These are phyloP conservation scores for Ceratocystis diversiconidia DNA, from an alignment of 2,329 filamentous ascomycete species.

Conservation along the genomic window DNA sequence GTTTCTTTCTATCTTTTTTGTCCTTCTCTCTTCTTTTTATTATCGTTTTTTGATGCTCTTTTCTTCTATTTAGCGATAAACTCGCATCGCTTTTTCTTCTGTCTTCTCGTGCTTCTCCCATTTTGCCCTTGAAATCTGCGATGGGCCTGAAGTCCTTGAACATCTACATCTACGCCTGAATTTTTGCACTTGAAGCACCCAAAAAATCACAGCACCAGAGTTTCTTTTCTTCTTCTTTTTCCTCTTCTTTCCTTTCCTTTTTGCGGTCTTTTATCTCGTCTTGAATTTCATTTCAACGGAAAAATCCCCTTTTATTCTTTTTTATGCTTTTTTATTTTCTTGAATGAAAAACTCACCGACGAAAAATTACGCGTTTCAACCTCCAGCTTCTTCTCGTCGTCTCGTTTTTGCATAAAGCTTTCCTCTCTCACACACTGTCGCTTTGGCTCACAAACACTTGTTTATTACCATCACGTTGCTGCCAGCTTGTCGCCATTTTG, in stretches of 20 bases:
- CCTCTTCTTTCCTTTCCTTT: background rate
- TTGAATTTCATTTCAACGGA: background rate
- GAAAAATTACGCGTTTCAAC: background rate
- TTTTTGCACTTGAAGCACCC: background rate
- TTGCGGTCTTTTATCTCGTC: background rate
- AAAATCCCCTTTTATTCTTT: background rate
- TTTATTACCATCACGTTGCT: background rate
- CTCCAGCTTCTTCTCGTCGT: background rate
- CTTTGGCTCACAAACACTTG: no score
- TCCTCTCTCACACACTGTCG: no score
- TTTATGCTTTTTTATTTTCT: background rate
- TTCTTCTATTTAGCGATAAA: background rate
- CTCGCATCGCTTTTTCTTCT: background rate
- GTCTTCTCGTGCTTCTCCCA: background rate
- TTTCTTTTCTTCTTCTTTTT: background rate
- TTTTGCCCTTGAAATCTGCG: background rate
- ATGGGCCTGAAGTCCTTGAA: background rate
- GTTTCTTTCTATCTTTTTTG: background rate
- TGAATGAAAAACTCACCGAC: background rate
- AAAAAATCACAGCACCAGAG: background rate
- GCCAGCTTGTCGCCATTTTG: background rate
- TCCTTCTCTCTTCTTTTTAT: background rate
- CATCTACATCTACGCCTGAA: background rate
- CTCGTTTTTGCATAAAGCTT: no score
- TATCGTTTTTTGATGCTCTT: background rate